phyloP scores from a whole-genome alignment of 176 grass and related monocot species.

The Paspalum notatum region DNA sequence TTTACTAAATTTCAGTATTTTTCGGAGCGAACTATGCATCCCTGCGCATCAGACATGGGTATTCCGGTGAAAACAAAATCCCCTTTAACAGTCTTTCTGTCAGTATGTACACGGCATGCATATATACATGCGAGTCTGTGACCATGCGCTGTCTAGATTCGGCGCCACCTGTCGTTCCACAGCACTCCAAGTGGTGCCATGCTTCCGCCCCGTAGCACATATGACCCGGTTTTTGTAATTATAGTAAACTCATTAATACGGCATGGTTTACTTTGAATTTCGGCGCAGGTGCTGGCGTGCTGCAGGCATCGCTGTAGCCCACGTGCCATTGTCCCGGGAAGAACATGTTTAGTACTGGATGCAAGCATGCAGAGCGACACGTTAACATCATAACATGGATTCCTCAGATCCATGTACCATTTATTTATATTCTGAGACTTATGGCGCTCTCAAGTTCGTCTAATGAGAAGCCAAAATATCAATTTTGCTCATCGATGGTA shows the following conservation, averaged over 20 bases:
- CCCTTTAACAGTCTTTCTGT: background rate
- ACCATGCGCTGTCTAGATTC: background rate
- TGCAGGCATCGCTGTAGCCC: no score
- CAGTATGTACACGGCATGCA: background rate
- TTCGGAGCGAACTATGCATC: no score
- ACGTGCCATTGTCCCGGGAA: no score
- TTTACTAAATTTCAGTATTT: no score
- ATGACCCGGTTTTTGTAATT: background rate
- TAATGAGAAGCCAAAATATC: background rate
- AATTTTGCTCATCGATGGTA: background rate
- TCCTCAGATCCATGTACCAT: background rate
- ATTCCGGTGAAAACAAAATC: background rate
- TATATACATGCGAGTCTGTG: background rate
- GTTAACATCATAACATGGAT: background rate
- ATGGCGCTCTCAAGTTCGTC: background rate
- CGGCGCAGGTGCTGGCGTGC: background rate
- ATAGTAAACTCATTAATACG: background rate
- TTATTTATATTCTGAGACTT: background rate
- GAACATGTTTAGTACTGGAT: no score
- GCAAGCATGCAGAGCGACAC: slow-evolving; percentile 6
- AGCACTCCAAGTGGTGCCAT: background rate
- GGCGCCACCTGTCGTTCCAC: background rate
- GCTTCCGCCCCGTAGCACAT: background rate
- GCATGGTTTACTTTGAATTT: background rate
- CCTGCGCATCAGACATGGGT: no score